phyloP scores from a whole-genome alignment of 192 early-diverging fungal genomes.

The Allomyces macrogynus region DNA sequence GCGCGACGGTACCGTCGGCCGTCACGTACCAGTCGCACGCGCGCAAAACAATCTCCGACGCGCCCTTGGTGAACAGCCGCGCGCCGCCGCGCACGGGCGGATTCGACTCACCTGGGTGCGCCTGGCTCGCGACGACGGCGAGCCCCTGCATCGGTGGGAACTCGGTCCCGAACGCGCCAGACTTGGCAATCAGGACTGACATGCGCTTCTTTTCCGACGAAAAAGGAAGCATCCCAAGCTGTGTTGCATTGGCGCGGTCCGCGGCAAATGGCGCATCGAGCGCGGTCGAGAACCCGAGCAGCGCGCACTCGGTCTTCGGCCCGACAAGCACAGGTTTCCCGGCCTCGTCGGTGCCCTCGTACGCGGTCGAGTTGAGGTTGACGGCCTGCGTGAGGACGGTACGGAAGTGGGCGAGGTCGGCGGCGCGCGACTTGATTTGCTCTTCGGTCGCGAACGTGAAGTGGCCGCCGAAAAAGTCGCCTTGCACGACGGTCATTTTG shows the following conservation, averaged over 20 bases:
- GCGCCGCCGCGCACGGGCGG: neutral
- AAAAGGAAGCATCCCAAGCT: slow-evolving; percentile 68
- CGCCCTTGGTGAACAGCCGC: slow-evolving; percentile 38
- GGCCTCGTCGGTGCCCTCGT: slow-evolving; percentile 42
- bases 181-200: slow-evolving; percentile 40
- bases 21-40: slow-evolving; percentile 39
- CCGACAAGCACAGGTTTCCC: slow-evolving; percentile 43
- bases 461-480: slow-evolving; percentile 19
- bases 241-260: slow-evolving; percentile 24
- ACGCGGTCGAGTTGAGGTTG: slow-evolving; percentile 52
- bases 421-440: slow-evolving; percentile 2
- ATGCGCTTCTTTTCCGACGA: slow-evolving; percentile 76
- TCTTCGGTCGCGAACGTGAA: neutral
- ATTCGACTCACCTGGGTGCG: slow-evolving; percentile 6
- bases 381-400: slow-evolving; percentile 16
- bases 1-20: slow-evolving; percentile 19
- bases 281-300: slow-evolving; percentile 40
- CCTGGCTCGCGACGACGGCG: slow-evolving; percentile 7
- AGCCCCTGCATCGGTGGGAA: neutral
- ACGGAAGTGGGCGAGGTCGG: slow-evolving; percentile 23
- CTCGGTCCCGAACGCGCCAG: neutral
- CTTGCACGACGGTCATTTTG: slow-evolving; percentile 57
- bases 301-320: slow-evolving; percentile 62
- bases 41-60: slow-evolving; percentile 54
- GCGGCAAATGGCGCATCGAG: slow-evolving; percentile 20